These are phyloP conservation scores for Lizonia empirigonia DNA, from an alignment of 2,329 filamentous ascomycete genomes.

Conservation along the genomic window DNA sequence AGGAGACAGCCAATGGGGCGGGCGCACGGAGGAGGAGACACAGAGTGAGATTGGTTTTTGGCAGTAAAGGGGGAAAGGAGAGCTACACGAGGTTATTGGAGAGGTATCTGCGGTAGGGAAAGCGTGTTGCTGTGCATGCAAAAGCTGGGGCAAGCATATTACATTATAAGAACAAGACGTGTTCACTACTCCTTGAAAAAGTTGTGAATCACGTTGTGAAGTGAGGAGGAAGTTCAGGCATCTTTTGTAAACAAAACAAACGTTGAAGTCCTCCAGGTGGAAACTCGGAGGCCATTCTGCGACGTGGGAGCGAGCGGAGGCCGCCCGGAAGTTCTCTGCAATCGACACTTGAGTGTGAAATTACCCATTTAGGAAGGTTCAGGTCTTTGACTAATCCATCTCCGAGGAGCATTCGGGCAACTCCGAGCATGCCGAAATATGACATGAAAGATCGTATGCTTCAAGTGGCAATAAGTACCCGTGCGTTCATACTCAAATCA, in stretches of 20 bases:
- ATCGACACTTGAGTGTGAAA: not conserved
- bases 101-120: not conserved
- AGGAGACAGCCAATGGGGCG: not conserved
- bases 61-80: slow-evolving; percentile 2
- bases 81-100: not conserved
- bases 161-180: no score
- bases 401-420: not conserved
- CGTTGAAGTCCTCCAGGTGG: not conserved
- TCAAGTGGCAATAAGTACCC: no score
- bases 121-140: no score
- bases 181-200: no score
- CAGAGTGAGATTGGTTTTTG: slow-evolving; percentile 10
- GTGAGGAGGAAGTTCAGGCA: no score
- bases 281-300: not conserved
- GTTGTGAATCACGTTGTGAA: no score
- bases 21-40: not conserved
- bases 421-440: no score
- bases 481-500: no score
- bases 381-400: not conserved
- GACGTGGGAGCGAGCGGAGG: not conserved
- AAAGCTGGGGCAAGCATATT: no score
- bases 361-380: slow-evolving; percentile 1
- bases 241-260: no score
- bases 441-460: not conserved
- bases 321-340: slow-evolving; percentile 6